Base-by-base conservation (phyloP, 2,329 filamentous ascomycete species). In the Aquanectria penicillioides region DNA sequence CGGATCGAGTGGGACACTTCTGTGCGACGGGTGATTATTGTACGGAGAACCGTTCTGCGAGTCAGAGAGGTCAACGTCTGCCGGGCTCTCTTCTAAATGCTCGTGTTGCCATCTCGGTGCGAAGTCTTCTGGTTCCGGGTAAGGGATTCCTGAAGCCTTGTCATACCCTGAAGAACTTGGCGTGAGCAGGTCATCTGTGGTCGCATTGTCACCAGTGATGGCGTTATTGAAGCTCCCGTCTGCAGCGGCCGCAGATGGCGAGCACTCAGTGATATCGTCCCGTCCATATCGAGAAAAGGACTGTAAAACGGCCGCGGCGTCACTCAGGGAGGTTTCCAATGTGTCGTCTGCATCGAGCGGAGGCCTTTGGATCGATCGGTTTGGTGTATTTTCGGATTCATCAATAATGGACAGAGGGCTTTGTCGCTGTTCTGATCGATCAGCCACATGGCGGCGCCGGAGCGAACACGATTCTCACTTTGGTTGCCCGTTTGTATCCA, bases 401-500 rank as follows among this genome's bases (percentile, higher is more conserved):
- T 62, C 28, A 8, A 63, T 53, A 33, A 62, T 62, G 9, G 49
- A 13, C 3, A 63, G 25, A 0, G 54, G 9, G 12, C 15, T 17
- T 23, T 44, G 47, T 7, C 22, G 17, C 6, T 54, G 20, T 11
- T 54, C 57, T 44, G 12, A 23, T n/a, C 5, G 6, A 15, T 50
- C 6, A 51, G 47, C n/a, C 12, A 18, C 3, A 3, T 15, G 1
- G 15, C n/a, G 9, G n/a, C 37, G 10, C 15, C 33, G 23, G 18
- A 18, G 4, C 17, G n/a, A 6, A 23, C 11, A 12, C 13, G 13
- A 5, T n/a, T 22, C 26, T 4, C 38, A 59, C 58, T 50, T 20
- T 57, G 53, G 3, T 36, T 56, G 3, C 54, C 37, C 10, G 61
- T 61, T 6, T 52, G 40, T 6, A 63, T 55, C 61, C 61, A 63